phyloP scores from a whole-genome alignment of 192 early-diverging fungal species.

The Helicostylum pulchrum region DNA sequence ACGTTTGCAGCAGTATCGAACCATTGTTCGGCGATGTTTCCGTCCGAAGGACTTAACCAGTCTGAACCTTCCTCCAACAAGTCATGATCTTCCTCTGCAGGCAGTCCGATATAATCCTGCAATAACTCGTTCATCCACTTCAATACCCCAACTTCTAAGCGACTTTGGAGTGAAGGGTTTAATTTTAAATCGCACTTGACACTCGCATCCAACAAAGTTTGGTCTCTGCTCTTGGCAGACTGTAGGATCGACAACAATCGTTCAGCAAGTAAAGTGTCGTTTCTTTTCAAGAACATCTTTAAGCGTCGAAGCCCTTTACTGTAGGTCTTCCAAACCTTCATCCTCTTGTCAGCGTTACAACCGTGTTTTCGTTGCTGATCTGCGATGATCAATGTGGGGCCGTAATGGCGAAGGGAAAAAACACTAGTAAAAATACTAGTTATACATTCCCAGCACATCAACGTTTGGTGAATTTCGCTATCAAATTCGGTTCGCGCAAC shows the following conservation, averaged over 20 bases:
- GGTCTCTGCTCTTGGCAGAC: not conserved
- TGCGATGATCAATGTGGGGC: slow-evolving; percentile 17
- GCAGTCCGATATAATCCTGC: slow-evolving; percentile 24
- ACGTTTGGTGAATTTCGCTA: not conserved
- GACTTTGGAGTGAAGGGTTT: not conserved
- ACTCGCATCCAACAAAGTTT: not conserved
- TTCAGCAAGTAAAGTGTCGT: slow-evolving; percentile 11
- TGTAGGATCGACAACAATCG: slow-evolving; percentile 9
- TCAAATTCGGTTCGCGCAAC: not conserved
- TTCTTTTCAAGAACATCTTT: slow-evolving; percentile 17
- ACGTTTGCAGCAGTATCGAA: slow-evolving; percentile 16
- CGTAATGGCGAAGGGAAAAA: slow-evolving; percentile 20
- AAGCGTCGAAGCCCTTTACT: slow-evolving; percentile 12
- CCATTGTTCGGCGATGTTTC: not conserved
- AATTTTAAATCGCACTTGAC: not conserved
- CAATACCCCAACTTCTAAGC: slow-evolving; percentile 11
- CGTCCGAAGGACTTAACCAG: not conserved
- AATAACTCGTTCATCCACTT: slow-evolving; percentile 33
- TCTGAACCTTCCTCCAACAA: not conserved
- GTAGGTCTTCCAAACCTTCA: not conserved
- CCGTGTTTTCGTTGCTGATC: not conserved
- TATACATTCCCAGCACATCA: slow-evolving; percentile 33
- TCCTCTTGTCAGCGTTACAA: not conserved
- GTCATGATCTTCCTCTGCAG: slow-evolving; percentile 25
- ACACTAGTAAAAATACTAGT: slow-evolving; percentile 19